A percentile compares a stretch with the other conserved stretches of the same genome.
Evolutionary conservation across 345 rosid species (phyloP).

Genomic region (Camelina hispida): DNA sequence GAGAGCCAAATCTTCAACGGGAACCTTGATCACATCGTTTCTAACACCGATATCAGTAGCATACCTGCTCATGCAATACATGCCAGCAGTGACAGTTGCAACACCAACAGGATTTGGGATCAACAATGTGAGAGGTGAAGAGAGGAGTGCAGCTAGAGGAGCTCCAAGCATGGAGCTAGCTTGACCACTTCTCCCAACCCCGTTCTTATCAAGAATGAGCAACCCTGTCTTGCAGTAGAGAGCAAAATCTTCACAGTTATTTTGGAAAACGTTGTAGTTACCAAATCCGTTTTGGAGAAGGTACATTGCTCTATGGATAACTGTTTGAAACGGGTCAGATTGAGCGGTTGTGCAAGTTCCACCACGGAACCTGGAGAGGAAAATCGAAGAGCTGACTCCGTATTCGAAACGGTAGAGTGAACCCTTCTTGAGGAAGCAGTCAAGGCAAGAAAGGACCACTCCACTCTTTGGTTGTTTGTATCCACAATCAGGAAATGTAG

Average conservation of each 20-base stretch:
- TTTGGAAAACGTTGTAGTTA: conserved; percentile 75
- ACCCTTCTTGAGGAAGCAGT: conserved; percentile 85
- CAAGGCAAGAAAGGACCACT: conserved; percentile 86
- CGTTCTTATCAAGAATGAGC: conserved; percentile 67
- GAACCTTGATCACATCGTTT: conserved; percentile 84
- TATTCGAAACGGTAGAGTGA: conserved; percentile 81
- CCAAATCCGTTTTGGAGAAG: conserved; percentile 99
- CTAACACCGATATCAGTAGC: conserved; percentile 95
- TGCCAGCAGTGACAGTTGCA: conserved; percentile 90
- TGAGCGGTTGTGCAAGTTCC: conserved; percentile 92
- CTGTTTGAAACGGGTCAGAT: conserved; percentile 64
- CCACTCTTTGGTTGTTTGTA: conserved; percentile 80
- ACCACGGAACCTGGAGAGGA: conserved; percentile 77
- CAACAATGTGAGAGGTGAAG: conserved; percentile 81
- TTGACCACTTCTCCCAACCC: conserved; percentile 89
- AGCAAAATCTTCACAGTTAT: conserved; percentile 97
- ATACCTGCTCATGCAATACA: conserved; percentile 94
- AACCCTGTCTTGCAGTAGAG: conserved; percentile 93
- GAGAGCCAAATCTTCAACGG: conserved; percentile 61
- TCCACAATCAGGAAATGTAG: conserved; percentile 87
- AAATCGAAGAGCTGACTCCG: conserved; percentile 67
- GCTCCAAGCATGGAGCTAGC: conserved; percentile 85
- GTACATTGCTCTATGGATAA: conserved; percentile 89
- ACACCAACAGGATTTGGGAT: conserved; percentile 95
- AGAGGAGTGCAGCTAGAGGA: conserved; percentile 87